Evolutionary conservation across 306 rosid genomes (phyloP).

Genomic region (Rosa chinensis): DNA sequence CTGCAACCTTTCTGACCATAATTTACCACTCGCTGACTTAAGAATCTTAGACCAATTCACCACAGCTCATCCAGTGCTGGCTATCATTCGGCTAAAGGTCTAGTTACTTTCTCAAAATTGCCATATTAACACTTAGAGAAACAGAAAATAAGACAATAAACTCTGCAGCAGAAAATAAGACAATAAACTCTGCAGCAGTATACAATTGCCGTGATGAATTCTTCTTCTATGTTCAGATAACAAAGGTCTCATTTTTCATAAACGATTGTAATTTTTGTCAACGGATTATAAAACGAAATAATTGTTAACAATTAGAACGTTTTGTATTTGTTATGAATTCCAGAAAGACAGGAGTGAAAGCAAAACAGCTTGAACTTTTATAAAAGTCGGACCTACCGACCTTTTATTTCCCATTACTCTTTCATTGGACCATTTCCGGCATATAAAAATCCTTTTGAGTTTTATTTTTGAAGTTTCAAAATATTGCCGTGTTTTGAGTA

Average conservation of each 20-base stretch:
- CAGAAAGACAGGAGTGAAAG: neutral
- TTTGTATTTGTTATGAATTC: neutral
- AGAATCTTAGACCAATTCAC: neutral
- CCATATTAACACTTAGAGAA: too few relatives aligned
- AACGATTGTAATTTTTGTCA: neutral
- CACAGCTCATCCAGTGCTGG: neutral
- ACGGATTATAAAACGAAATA: neutral
- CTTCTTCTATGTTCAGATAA: neutral
- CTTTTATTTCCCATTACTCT: conserved; percentile 5
- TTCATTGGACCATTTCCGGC: neutral
- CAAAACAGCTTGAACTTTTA: neutral
- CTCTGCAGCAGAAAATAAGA: neutral
- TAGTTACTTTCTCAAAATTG: too few relatives aligned
- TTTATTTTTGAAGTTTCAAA: neutral
- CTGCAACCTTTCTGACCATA: neutral
- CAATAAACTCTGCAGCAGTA: neutral
- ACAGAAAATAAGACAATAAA: neutral
- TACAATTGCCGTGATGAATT: neutral
- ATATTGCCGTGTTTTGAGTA: neutral
- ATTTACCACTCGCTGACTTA: neutral
- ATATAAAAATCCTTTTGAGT: neutral
- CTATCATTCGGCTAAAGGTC: neutral
- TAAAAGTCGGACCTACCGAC: neutral
- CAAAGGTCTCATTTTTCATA: neutral
- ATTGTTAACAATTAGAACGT: neutral